These are phyloP conservation scores for Naematelia aurantialba DNA, from an alignment of 768 basidiomycete species.

Conservation along the genomic window DNA sequence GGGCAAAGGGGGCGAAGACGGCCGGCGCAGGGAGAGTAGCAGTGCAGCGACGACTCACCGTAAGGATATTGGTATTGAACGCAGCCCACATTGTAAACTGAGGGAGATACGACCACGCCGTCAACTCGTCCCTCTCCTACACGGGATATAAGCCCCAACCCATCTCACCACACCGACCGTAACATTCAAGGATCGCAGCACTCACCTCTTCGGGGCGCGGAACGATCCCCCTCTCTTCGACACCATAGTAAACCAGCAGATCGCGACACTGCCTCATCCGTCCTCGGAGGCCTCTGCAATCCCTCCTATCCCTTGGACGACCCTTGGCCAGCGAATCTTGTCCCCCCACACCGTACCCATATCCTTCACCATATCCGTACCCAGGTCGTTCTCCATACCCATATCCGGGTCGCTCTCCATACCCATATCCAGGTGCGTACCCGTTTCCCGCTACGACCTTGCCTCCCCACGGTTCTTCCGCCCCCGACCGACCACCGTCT, in stretches of 20 bases:
- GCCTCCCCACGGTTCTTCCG: no score
- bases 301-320: not conserved
- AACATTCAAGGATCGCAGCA: not conserved
- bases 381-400: no score
- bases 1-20: no score
- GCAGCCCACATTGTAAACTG: constrained; percentile 46
- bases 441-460: no score
- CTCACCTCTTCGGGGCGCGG: constrained; percentile 43
- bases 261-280: constrained; percentile 20
- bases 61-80: constrained; percentile 45
- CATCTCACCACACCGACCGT: not conserved
- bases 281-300: constrained; percentile 16
- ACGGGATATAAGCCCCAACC: not conserved
- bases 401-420: no score
- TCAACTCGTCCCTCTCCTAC: constrained; percentile 40
- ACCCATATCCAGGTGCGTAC: no score
- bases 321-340: no score
- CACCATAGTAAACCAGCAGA: constrained; percentile 38
- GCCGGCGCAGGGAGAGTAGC: no score
- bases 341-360: no score
- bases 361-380: no score
- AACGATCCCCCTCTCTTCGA: constrained; percentile 43
- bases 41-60: constrained; percentile 20
- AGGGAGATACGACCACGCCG: constrained; percentile 38
- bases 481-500: no score